Evolutionary conservation across 805 yeast genomes (phyloP), one percentile per base, ranked within the genome.

Genomic region (Wickerhamiella kurtzmanii): DNA sequence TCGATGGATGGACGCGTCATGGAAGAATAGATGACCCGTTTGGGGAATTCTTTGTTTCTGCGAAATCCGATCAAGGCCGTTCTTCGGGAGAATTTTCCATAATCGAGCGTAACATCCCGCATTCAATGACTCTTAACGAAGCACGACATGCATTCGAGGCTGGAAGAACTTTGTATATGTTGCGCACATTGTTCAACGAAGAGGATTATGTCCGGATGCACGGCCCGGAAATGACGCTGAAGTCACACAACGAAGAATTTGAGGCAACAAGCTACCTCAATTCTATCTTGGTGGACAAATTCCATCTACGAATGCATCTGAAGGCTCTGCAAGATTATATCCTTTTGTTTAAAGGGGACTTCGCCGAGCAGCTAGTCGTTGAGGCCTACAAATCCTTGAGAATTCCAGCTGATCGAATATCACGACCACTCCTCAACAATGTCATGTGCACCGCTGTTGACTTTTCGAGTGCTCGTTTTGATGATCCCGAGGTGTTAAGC

Each of bases 291-390:
- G 68, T 73, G 44, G 64, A 65, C 2, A 75, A 77, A 50, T 73
- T 70, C 53, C 63, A 71, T 37, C 60, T 80, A 35, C 63, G 66
- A 37, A 62, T 66, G 9, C 85, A 82, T 53, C 59, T 89, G n/a
- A 58, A 61, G 3, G 79, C 78, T 41, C 65, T 84, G 47, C 80
- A 81, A 50, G 75, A 74, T 49, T 76, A 80, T 48, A 66, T 87
- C 55, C 61, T 92, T 38, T 77, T 84, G 70, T 76, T 79, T 4
- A 76, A 74, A 47, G 85, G 89, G n/a, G 95, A 89, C 60, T 82
- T 89, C 50, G 76, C 83, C n/a, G 79, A 82, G 44, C 55, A 75
- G 1, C 62, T 89, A 8, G 70, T 85, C 18, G 56, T 64, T 16
- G 74, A 76, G 40, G 82, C 88, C 0, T 59, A 66, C 1, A 64